Percentiles rank a stretch among this genome's conserved stretches.
Conservation (phyloP, 2,329 filamentous ascomycete species). For the Fusarium zealandicum region DNA sequence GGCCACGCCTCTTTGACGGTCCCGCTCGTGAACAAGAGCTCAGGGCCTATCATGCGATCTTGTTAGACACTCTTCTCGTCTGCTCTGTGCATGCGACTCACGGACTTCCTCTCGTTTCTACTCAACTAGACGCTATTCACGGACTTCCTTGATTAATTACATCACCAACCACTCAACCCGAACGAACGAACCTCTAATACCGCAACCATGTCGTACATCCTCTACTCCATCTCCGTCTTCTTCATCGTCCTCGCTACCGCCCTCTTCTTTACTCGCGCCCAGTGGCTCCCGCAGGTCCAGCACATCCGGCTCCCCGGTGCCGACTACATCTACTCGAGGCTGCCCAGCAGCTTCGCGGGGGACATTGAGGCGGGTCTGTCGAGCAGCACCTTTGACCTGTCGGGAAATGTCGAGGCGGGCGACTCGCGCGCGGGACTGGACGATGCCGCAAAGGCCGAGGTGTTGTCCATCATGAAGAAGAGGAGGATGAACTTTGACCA, state of each 20-base stretch:
- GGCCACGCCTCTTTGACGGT: conserved; percentile 6
- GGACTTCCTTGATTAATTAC: neutral
- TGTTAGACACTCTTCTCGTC: conserved; percentile 11
- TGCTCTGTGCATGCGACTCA: conserved; percentile 19
- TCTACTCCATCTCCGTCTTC: conserved; percentile 78
- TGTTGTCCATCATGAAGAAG: conserved; percentile 90
- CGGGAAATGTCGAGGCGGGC: conserved; percentile 78
- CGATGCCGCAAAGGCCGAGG: conserved; percentile 78
- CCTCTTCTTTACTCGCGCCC: conserved; percentile 80
- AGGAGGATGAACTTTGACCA: conserved; percentile 87
- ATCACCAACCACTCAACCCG: conserved; percentile 7
- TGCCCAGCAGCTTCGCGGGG: conserved; percentile 78
- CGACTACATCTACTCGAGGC: conserved; percentile 75
- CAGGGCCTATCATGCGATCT: conserved; percentile 29
- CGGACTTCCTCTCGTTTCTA: conserved; percentile 27
- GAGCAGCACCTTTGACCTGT: conserved; percentile 82
- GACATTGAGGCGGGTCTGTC: conserved; percentile 90
- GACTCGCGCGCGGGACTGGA: conserved; percentile 85
- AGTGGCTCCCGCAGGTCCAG: conserved; percentile 77
- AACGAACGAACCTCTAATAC: conserved; percentile 2
- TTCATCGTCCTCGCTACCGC: conserved; percentile 75
- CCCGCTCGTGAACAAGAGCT: conserved; percentile 11
- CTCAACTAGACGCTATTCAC: conserved; percentile 1
- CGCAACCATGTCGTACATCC: conserved; percentile 74
- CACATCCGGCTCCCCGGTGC: conserved; percentile 62